These are phyloP conservation scores for Lophium mytilinum DNA, from an alignment of 495 filamentous ascomycete genomes.

Conservation along the genomic window DNA sequence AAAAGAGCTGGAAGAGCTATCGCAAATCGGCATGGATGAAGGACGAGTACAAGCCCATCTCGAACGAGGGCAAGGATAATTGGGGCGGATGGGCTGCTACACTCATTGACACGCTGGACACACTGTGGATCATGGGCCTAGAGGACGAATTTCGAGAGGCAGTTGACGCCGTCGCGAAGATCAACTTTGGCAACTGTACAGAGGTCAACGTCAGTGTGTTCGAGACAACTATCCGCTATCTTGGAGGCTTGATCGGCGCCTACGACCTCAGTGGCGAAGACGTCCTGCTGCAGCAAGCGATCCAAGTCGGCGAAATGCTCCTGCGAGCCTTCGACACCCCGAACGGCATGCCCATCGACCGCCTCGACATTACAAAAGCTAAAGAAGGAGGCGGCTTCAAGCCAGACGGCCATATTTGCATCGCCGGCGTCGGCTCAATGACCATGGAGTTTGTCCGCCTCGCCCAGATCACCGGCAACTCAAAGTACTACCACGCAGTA, in stretches of 20 bases:
- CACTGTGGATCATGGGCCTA: constrained; percentile 36
- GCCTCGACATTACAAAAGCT: constrained; percentile 16
- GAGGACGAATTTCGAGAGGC: constrained; percentile 32
- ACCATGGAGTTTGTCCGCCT: constrained; percentile 37
- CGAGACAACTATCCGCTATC: constrained; percentile 41
- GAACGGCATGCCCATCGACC: constrained; percentile 30
- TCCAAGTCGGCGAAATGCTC: constrained; percentile 38
- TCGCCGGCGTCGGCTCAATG: constrained; percentile 34
- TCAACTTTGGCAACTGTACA: constrained; percentile 31
- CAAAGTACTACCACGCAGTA: constrained; percentile 36
- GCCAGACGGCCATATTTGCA: constrained; percentile 26
- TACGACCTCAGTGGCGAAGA: constrained; percentile 41
- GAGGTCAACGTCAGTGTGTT: constrained; percentile 40
- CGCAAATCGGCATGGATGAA: constrained; percentile 66
- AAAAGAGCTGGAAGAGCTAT: constrained; percentile 69
- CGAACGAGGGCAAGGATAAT: constrained; percentile 39
- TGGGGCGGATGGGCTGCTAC: constrained; percentile 36
- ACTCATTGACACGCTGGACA: constrained; percentile 32
- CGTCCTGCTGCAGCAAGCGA: constrained; percentile 34
- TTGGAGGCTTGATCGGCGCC: constrained; percentile 42
- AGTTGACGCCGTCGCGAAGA: constrained; percentile 27
- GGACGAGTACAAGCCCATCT: constrained; percentile 68
- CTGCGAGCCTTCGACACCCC: constrained; percentile 38
- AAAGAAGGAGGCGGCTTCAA: constrained; percentile 29
- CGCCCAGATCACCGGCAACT: constrained; percentile 30